phyloP scores from a whole-genome alignment of 2,329 filamentous ascomycete genomes.

The Alternaria tenuissima region DNA sequence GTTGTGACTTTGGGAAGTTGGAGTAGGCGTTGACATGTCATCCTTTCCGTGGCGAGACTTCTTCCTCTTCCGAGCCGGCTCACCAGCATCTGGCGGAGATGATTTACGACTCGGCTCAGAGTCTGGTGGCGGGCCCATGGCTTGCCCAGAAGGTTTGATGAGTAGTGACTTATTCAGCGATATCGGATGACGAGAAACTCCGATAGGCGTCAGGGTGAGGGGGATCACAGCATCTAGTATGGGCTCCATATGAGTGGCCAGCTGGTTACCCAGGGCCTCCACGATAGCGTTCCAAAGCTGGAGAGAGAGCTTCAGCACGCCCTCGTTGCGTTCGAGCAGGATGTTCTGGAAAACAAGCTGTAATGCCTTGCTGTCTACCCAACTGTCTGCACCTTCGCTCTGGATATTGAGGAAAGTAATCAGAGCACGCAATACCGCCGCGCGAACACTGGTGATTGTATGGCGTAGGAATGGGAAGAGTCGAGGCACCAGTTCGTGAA shows the following conservation, averaged over 20 bases:
- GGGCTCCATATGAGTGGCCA: slow-evolving; percentile 75
- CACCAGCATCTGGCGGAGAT: slow-evolving; percentile 46
- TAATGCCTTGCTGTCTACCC: slow-evolving; percentile 89
- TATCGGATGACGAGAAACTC: slow-evolving; percentile 87
- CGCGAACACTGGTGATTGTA: slow-evolving; percentile 94
- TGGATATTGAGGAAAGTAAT: slow-evolving; percentile 92
- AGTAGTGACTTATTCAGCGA: slow-evolving; percentile 91
- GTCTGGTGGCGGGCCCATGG: slow-evolving; percentile 67
- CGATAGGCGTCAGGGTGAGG: slow-evolving; percentile 88
- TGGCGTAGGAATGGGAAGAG: slow-evolving; percentile 96
- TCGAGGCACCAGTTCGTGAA: slow-evolving; percentile 88
- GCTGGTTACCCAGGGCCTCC: slow-evolving; percentile 69
- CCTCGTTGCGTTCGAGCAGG: slow-evolving; percentile 87
- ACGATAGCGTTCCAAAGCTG: slow-evolving; percentile 87
- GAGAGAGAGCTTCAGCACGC: slow-evolving; percentile 81
- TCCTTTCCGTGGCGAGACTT: slow-evolving; percentile 83
- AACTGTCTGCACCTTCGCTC: slow-evolving; percentile 79
- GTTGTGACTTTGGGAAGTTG: slow-evolving; percentile 76
- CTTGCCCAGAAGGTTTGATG: slow-evolving; percentile 89
- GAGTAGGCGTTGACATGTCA: slow-evolving; percentile 56
- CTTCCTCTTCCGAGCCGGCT: slow-evolving; percentile 76
- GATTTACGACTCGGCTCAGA: slow-evolving; percentile 37
- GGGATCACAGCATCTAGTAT: slow-evolving; percentile 85
- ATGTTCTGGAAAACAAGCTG: slow-evolving; percentile 95
- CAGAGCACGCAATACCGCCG: slow-evolving; percentile 90